Conservation (phyloP, 345 rosid species). For the Xanthoceras sorbifolium region DNA sequence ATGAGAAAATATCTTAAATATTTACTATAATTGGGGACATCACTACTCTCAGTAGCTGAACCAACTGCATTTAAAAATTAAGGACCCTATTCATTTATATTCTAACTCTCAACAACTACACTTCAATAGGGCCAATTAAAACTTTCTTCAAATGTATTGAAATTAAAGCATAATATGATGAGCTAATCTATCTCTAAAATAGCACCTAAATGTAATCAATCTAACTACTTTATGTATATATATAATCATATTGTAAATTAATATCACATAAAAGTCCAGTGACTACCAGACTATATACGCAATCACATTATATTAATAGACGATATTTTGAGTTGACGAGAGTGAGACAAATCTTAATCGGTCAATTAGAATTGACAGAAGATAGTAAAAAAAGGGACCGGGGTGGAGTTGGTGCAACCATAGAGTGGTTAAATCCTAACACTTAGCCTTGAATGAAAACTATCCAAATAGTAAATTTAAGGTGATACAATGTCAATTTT, state of each 20-base stretch:
- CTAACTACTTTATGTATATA: background rate
- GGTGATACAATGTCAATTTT: too few relatives aligned
- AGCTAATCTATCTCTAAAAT: background rate
- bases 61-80: background rate
- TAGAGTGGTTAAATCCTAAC: background rate
- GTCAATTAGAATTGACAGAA: background rate
- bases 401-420: background rate
- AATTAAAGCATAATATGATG: background rate
- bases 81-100: background rate
- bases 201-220: background rate
- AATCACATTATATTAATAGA: too few relatives aligned
- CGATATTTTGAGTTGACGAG: background rate
- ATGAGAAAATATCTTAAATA: too few relatives aligned
- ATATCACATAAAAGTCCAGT: too few relatives aligned
- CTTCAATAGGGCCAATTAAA: background rate
- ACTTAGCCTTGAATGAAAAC: too few relatives aligned
- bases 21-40: too few relatives aligned
- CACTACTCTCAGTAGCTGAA: background rate
- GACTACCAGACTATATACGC: too few relatives aligned
- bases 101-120: background rate
- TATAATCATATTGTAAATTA: too few relatives aligned
- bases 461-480: background rate
- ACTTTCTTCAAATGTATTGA: background rate
- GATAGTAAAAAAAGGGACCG: background rate
- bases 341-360: background rate